Evolutionary conservation across 1,284 basidiomycete species (phyloP).

Genomic region (Leccinum pachyderme): DNA sequence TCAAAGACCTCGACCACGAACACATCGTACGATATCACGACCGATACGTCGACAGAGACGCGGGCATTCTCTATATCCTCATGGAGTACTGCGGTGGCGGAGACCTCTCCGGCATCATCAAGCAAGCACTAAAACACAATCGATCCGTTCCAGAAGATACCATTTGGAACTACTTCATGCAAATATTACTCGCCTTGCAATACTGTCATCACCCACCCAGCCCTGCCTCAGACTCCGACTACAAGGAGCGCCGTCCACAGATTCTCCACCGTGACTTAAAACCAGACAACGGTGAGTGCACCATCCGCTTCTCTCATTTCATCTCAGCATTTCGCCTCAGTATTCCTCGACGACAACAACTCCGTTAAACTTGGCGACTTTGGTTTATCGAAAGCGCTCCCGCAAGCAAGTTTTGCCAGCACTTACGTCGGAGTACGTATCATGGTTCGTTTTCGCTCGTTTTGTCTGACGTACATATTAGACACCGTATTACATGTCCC

Average conservation of each 20-base stretch:
- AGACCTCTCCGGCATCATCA: conserved; percentile 86
- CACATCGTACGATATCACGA: conserved; percentile 96
- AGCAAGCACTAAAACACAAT: conserved; percentile 66
- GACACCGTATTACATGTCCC: conserved; percentile 99
- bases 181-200: conserved; percentile 87
- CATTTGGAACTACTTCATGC: conserved; percentile 94
- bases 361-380: conserved; percentile 95
- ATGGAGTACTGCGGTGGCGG: conserved; percentile 98
- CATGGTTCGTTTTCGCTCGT: not conserved
- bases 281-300: conserved; percentile 85
- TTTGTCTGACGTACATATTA: conserved; percentile 30
- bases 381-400: conserved; percentile 90
- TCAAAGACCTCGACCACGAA: conserved; percentile 91
- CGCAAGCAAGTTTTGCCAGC: conserved; percentile 84
- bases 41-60: conserved; percentile 86
- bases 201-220: conserved; percentile 85
- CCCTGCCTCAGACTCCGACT: conserved; percentile 42
- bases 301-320: not conserved
- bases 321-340: conserved; percentile 38
- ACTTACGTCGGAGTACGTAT: conserved; percentile 91
- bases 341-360: conserved; percentile 79
- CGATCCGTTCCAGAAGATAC: conserved; percentile 84
- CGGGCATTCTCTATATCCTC: conserved; percentile 89
- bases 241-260: conserved; percentile 59
- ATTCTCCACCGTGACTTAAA: conserved; percentile 95